Evolutionary conservation across 106 monocot genomes (phyloP).

Genomic region (Narthecium ossifragum): DNA sequence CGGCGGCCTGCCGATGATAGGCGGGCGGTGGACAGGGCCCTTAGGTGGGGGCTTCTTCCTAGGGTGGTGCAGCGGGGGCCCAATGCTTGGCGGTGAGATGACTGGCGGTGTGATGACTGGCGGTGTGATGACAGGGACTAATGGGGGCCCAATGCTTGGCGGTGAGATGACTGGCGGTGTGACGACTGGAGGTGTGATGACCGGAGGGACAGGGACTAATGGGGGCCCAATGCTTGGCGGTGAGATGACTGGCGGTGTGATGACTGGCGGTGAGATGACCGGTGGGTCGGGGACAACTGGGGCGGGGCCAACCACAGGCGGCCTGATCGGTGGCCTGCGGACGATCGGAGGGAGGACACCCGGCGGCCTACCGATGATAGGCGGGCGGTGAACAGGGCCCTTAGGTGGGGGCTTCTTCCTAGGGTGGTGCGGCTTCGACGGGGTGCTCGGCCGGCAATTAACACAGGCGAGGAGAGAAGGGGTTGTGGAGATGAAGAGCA

Average conservation of each 20-base stretch:
- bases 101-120: too few relatives aligned
- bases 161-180: background rate
- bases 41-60: too few relatives aligned
- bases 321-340: background rate
- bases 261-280: background rate
- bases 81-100: too few relatives aligned
- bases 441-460: background rate
- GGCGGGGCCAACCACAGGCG: too few relatives aligned
- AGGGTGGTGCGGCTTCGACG: background rate
- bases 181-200: background rate
- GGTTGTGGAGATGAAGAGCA: conserved; percentile 36
- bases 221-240: background rate
- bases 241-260: background rate
- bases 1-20: background rate
- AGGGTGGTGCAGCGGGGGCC: too few relatives aligned
- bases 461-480: conserved; percentile 11
- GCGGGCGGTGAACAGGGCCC: background rate
- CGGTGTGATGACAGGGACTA: background rate
- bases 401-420: background rate
- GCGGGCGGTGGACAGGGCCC: background rate
- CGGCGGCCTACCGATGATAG: conserved; percentile 11
- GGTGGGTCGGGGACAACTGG: background rate
- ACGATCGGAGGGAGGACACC: background rate
- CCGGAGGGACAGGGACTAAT: background rate
- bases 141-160: background rate